phyloP scores from a whole-genome alignment of 768 basidiomycete genomes.

The Tremella fuciformis region DNA sequence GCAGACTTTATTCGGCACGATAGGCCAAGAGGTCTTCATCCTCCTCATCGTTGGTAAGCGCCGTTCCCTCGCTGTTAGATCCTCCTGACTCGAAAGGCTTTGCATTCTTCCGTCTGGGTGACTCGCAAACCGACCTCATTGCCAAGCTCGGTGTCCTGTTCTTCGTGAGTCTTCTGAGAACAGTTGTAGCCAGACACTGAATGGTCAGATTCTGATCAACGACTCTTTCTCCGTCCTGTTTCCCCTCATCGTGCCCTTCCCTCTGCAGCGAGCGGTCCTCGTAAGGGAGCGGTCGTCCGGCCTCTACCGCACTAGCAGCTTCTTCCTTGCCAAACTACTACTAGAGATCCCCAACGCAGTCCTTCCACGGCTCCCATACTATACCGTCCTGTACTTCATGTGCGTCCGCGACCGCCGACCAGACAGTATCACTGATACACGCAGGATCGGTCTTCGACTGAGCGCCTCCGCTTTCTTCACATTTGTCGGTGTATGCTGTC shows the following conservation, averaged over 20 bases:
- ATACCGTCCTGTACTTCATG: slow-evolving; percentile 19
- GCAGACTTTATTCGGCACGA: slow-evolving; percentile 3
- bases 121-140: slow-evolving; percentile 14
- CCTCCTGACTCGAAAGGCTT: slow-evolving; percentile 5
- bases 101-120: slow-evolving; percentile 14
- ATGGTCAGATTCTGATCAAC: slow-evolving; percentile 10
- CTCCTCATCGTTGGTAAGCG: slow-evolving; percentile 46
- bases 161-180: slow-evolving; percentile 8
- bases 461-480: slow-evolving; percentile 13
- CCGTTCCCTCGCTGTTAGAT: neutral
- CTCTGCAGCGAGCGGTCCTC: slow-evolving; percentile 6
- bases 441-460: slow-evolving; percentile 13
- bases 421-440: neutral
- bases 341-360: slow-evolving; percentile 16
- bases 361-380: slow-evolving; percentile 5
- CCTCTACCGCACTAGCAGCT: slow-evolving; percentile 10
- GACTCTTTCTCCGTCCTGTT: slow-evolving; percentile 8
- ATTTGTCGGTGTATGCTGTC: slow-evolving; percentile 11
- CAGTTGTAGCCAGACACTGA: neutral
- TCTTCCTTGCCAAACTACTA: slow-evolving; percentile 9
- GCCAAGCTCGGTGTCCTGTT: slow-evolving; percentile 21
- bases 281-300: slow-evolving; percentile 10
- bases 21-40: slow-evolving; percentile 14
- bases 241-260: slow-evolving; percentile 12
- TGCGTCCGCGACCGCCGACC: neutral